phyloP scores from a whole-genome alignment of 495 filamentous ascomycete genomes.

The Bombardia bombarda region DNA sequence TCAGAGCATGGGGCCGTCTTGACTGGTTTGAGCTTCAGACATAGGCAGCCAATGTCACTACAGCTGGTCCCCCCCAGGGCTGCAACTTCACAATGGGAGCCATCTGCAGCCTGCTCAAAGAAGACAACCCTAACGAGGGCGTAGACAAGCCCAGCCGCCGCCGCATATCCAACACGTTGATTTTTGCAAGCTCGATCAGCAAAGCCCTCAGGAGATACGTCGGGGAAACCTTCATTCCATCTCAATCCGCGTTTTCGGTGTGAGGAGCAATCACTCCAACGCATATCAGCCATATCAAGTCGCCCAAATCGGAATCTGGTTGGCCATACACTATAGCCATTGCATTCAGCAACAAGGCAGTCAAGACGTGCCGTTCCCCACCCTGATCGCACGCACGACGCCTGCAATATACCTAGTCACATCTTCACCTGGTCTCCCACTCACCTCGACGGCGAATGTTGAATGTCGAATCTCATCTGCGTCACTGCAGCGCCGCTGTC shows the following conservation, averaged over 20 bases:
- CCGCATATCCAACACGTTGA: conserved; percentile 9
- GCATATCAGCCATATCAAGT: conserved; percentile 7
- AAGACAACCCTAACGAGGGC: background rate
- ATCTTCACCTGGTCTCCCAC: too few species aligned
- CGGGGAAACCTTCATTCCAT: conserved; percentile 6
- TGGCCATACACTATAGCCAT: background rate
- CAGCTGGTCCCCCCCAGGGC: background rate
- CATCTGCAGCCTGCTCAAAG: conserved; percentile 5
- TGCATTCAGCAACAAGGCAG: background rate
- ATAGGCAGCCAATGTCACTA: conserved; percentile 2
- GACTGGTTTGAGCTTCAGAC: conserved; percentile 1
- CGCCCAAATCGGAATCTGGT: background rate
- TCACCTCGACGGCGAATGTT: too few species aligned
- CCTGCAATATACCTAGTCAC: too few species aligned
- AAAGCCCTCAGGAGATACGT: background rate
- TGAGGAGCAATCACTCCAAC: conserved; percentile 12
- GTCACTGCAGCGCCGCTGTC: too few species aligned
- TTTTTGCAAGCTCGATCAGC: background rate
- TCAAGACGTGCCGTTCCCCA: background rate
- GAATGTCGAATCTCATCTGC: too few species aligned
- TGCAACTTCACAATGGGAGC: background rate
- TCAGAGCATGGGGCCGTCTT: background rate
- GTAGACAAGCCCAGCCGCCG: background rate
- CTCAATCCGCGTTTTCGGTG: conserved; percentile 22
- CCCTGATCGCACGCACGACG: background rate